phyloP scores from a whole-genome alignment of 176 grass and related monocot genomes.

The Bromus sterilis region DNA sequence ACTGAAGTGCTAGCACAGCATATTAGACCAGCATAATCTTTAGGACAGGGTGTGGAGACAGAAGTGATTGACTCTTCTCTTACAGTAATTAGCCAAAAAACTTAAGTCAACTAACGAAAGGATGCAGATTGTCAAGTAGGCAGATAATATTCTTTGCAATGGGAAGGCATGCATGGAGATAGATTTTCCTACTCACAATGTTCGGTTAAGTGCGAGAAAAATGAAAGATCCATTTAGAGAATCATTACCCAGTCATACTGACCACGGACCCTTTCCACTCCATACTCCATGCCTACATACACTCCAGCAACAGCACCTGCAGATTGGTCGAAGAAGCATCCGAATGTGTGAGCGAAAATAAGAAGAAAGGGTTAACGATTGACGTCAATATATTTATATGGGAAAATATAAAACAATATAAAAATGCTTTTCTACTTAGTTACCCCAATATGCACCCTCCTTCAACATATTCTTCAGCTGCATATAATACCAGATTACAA shows the following conservation, averaged over 20 bases:
- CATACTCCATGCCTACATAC: constrained; percentile 70
- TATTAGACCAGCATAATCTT: background rate
- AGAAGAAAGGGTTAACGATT: background rate
- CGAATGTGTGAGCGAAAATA: background rate
- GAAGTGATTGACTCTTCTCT: background rate
- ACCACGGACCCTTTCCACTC: constrained; percentile 66
- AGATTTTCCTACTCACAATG: background rate
- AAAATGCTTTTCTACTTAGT: background rate
- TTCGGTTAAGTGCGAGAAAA: background rate
- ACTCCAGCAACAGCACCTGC: constrained; percentile 67
- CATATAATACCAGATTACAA: background rate
- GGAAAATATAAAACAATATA: background rate
- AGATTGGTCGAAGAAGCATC: background rate
- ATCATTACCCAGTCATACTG: constrained; percentile 58
- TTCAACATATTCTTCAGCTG: constrained; percentile 79
- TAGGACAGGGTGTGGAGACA: no score
- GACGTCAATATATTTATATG: background rate
- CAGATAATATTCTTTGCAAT: no score
- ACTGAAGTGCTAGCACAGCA: background rate
- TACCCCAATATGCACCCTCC: constrained; percentile 91
- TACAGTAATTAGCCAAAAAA: background rate
- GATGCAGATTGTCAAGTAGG: background rate
- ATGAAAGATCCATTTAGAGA: background rate
- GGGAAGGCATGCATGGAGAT: background rate
- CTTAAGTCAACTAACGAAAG: background rate